Percentiles rank a stretch among this genome's conserved stretches.
Conservation (phyloP, 129 eudicot genomes). For the Saussurea involucrata region DNA sequence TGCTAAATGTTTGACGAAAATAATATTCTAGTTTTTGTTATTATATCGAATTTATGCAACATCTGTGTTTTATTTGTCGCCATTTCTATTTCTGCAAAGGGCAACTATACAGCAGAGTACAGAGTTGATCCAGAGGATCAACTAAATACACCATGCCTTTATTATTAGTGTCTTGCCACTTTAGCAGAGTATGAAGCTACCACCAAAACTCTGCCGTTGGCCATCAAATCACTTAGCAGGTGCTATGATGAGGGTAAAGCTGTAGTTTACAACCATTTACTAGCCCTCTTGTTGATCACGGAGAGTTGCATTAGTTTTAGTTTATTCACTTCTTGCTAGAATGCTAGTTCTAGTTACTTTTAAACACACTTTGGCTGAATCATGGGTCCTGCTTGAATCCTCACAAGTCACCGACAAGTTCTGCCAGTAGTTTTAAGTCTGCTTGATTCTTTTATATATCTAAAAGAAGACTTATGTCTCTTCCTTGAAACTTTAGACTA, state of each 20-base stretch:
- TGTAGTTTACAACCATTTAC: not conserved
- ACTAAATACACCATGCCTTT: not conserved
- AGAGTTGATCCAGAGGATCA: not conserved
- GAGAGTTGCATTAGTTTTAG: not conserved
- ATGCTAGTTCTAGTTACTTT: not conserved
- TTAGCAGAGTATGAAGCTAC: not conserved
- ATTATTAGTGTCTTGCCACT: not conserved
- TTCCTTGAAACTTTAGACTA: not conserved
- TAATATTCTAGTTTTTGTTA: not conserved
- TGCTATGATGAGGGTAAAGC: not conserved
- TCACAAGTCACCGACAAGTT: not conserved
- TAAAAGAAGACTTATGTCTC: not conserved
- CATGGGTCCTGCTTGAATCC: no score
- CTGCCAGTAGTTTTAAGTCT: not conserved
- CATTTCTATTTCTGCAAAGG: not conserved
- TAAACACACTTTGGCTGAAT: not conserved
- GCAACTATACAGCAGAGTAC: not conserved
- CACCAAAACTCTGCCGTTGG: not conserved
- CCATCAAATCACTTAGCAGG: not conserved
- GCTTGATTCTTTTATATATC: not conserved
- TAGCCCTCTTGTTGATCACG: not conserved
- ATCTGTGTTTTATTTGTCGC: not conserved
- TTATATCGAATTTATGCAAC: not conserved
- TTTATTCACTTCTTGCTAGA: not conserved
- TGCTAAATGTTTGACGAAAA: not conserved